Base-by-base conservation (phyloP, 2,329 filamentous ascomycete genomes). In the Alternaria angustiovoidea region DNA sequence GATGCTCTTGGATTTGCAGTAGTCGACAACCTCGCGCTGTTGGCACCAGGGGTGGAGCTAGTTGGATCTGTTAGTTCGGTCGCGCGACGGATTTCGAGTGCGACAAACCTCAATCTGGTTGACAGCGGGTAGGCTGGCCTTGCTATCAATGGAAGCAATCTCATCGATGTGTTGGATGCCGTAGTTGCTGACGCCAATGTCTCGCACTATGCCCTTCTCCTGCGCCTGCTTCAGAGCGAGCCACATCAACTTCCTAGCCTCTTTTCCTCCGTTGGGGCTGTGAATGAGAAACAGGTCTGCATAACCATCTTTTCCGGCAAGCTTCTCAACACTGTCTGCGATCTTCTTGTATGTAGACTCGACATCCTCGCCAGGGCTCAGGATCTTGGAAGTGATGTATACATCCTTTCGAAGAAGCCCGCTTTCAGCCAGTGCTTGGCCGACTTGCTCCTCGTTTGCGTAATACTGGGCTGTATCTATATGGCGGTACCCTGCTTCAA, bases 161-260 rank as follows among this genome's bases (percentile, higher is more conserved):
- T 90, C 88, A 71, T 92, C 86, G 24, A 93, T 85, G 71, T 91
- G 87, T 43, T 84, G 82, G 48, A 88, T 84, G 2, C 88, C 88
- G 68, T 86, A 93, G 71, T 93, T 93, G 75, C 88, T 91, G 53
- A 92, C 89, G 0, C 91, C 90, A 68, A 93, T 91, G 38, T 84
- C 84, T 76, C 83, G 87, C 42, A 86, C 83, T 65, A 83, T 86
- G 5, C 88, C 89, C 64, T 88, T 85, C 14, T 81, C 79, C 60
- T 87, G 80, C 41, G 90, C 75, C 72, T 80, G 85, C 78, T 92
- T 89, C 68, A 93, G 77, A 1, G 87, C 88, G 61, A 82, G 79
- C 89, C 89, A 93, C 74, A 92, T 81, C 64, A 85, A 81, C 77
- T 87, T 87, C 42, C 89, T 81, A 12, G 82, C 83, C 20, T 82